A percentile compares a stretch with the other conserved stretches of the same genome.
Evolutionary conservation across 768 basidiomycete genomes (phyloP).

Genomic region (Lactifluus pinguis): DNA sequence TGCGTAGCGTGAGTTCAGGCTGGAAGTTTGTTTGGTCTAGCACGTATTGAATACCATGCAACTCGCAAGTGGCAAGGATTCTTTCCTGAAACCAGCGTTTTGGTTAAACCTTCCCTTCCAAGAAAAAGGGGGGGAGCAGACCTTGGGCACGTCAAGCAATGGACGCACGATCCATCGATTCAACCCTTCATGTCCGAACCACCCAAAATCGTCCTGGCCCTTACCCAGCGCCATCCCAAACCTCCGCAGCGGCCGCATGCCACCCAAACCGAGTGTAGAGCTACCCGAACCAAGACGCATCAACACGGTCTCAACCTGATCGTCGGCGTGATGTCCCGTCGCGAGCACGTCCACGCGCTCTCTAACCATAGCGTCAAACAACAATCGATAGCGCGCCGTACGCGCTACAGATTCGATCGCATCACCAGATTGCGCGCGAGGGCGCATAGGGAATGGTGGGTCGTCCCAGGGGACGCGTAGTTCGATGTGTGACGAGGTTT

Average conservation of each 20-base stretch:
- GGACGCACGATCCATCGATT: conserved; percentile 64
- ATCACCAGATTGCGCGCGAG: conserved; percentile 33
- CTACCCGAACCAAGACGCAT: conserved; percentile 59
- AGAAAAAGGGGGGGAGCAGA: conserved; percentile 22
- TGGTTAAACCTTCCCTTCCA: neutral
- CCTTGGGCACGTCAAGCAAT: conserved; percentile 60
- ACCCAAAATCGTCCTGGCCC: conserved; percentile 28
- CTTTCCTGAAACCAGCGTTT: conserved; percentile 44
- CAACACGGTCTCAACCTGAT: conserved; percentile 75
- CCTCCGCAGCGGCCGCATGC: conserved; percentile 57
- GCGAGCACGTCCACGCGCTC: conserved; percentile 38
- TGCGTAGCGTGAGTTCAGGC: conserved; percentile 61
- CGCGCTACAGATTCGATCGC: conserved; percentile 52
- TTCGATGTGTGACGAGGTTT: conserved; percentile 37
- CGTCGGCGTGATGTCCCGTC: conserved; percentile 72
- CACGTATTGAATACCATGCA: conserved; percentile 49
- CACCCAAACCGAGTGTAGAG: conserved; percentile 46
- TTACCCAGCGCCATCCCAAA: conserved; percentile 65
- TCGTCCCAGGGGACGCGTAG: conserved; percentile 49
- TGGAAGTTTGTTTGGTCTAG: conserved; percentile 68
- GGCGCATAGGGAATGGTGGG: conserved; percentile 41
- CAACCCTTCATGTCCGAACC: conserved; percentile 50
- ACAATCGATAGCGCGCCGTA: conserved; percentile 43
- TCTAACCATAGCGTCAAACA: conserved; percentile 41
- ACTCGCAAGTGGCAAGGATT: conserved; percentile 70